Evolutionary conservation across 768 basidiomycete genomes (phyloP), one percentile per base, ranked within the genome.

Genomic region (Cystoderma amianthinum): DNA sequence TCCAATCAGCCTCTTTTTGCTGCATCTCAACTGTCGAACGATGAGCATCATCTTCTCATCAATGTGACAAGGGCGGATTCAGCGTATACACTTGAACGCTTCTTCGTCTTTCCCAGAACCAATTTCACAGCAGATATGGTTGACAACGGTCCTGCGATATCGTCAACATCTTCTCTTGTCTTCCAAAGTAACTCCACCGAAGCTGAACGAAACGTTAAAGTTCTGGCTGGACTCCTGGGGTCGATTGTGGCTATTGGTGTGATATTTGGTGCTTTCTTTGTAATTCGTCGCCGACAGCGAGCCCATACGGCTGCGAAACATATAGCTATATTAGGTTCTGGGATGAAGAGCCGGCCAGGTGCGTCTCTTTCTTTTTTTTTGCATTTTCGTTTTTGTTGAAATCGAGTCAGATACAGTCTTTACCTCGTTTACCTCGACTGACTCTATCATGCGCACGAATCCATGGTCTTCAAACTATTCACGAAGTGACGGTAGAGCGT

Each of bases 1-100:
- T 51, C 49, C 0, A 61, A 65, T 43, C 74, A 74, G 49, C 64
- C 65, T 6, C 60, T 74, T 37, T 76, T 71, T 51, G 54, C 60
- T 5, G 57, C 63, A 17, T 36, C 48, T 10, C 38, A 52, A 3
- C 48, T 65, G 11, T 47, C 59, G 5, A 10, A 42, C 7, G 19
- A 46, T 6, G 55, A 60, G 41, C 72, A 76, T 51, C 50, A 45
- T 4, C 48, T 76, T 20, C 48, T 50, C 5, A 64, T 76, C 45
- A 62, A 65, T 38, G 56, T 74, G 15, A 60, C 62, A 1, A 45
- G 49, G 10, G 51, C 60, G 2, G 45, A 44, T 20, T 53, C 63
- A 1, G 69, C 71, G 5, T 76, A 61, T 43, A 67, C 59, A 3
- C 42, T 76, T 11, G 59, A 67, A 21, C 56, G 57, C 20, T 65